Evolutionary conservation across 2,329 filamentous ascomycete species (phyloP), one percentile per base, ranked within the genome.

Genomic region (Xylariaceae sp.): DNA sequence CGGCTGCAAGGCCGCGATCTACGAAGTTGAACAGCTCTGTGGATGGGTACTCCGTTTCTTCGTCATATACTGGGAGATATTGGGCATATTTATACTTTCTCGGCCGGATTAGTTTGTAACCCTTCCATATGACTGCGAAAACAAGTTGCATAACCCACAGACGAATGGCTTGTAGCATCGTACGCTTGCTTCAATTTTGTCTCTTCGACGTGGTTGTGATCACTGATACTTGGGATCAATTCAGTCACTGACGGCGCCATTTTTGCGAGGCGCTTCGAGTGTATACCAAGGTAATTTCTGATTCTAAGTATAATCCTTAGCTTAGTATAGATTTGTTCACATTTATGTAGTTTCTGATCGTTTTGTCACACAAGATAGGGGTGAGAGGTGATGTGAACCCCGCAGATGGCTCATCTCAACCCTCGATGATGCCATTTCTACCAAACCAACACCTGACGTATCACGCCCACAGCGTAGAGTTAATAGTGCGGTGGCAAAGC

Each of bases 1-100:
- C 70, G 2, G 72, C 73, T 42, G 65, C 50, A 30, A 68, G 62
- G 14, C 71, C 71, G 33, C 66, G 67, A 33, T 74, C 72, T 18
- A 60, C 48, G 48, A 73, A 71, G 11, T 67, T 66, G 50, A 74
- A 74, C 1, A 66, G 66, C 51, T 71, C 62, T 1, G 68, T 69
- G 14, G 68, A 65, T 1, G 67, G 62, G 47, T 69, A 72, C 14
- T 54, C 66, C 2, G 66, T 69, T 2, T 64, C 64, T 38, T 64
- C 66, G 39, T 70, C 67, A 48, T 66, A 63, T 5, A 69, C 66
- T 11, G 68, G 66, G 9, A 69, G 50, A 30, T 70, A 70, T 7
- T 55, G 56, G 1, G 62, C 47, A 40, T 70, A 70, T 45, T 64
- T 64, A 31, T 66, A 70, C 66, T 69, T 39, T 35, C 40, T 47